phyloP scores from a whole-genome alignment of 2,329 filamentous ascomycete genomes.

The Aspergillus terreus region DNA sequence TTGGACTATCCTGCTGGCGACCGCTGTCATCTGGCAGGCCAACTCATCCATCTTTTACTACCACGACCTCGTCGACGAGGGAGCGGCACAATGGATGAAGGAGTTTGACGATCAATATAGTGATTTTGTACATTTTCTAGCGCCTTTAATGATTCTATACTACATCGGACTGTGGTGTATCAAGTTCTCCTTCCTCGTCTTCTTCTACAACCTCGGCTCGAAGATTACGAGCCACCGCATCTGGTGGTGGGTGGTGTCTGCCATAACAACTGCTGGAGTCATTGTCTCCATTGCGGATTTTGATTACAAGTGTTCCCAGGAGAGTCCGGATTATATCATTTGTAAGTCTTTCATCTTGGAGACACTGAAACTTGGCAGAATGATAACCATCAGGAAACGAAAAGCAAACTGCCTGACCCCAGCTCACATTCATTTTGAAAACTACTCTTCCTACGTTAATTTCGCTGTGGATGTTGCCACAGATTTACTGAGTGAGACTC shows the following conservation, averaged over 20 bases:
- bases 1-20: constrained; percentile 15
- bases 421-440: constrained; percentile 14
- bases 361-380: background rate
- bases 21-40: constrained; percentile 15
- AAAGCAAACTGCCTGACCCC: constrained; percentile 11
- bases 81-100: constrained; percentile 1
- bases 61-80: constrained; percentile 7
- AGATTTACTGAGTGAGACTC: constrained; percentile 14
- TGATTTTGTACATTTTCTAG: constrained; percentile 11
- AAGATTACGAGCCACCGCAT: constrained; percentile 12
- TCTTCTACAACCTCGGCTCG: constrained; percentile 15
- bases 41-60: constrained; percentile 11
- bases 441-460: constrained; percentile 14
- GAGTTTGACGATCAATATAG: constrained; percentile 8
- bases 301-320: constrained; percentile 16
- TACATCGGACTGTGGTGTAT: constrained; percentile 15
- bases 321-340: constrained; percentile 9
- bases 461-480: constrained; percentile 15
- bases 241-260: constrained; percentile 17
- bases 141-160: constrained; percentile 14
- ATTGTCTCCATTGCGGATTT: constrained; percentile 13
- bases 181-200: constrained; percentile 16
- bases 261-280: constrained; percentile 8
- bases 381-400: background rate
- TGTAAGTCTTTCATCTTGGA: constrained; percentile 7